A percentile compares a stretch with the other conserved stretches of the same genome.
Conservation (phyloP, 345 rosid species). For the Orychophragmus violaceus region DNA sequence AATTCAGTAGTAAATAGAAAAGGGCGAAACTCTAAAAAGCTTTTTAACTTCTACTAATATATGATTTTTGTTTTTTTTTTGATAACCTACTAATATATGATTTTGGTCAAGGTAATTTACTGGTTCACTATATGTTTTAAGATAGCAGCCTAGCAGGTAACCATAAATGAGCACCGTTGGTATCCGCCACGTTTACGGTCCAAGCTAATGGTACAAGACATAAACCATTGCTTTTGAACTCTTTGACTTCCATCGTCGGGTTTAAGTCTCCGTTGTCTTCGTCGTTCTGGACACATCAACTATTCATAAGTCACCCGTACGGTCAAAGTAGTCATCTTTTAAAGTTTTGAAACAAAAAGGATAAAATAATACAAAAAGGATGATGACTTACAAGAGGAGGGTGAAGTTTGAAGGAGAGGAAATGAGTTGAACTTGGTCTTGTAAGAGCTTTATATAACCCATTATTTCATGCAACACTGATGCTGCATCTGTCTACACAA, state of each 20-base stretch:
- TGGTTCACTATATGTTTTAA: background rate
- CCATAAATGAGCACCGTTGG: constrained; percentile 74
- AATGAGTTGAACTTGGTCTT: constrained; percentile 71
- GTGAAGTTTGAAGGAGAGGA: constrained; percentile 52
- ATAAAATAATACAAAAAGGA: background rate
- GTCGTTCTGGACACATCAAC: constrained; percentile 12
- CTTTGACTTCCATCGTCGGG: constrained; percentile 18
- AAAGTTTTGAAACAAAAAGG: background rate
- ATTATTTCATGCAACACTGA: constrained; percentile 80
- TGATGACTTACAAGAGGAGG: constrained; percentile 3
- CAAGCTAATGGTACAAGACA: constrained; percentile 56
- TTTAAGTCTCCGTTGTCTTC: background rate
- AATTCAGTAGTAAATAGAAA: too few relatives aligned
- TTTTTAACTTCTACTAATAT: too few relatives aligned
- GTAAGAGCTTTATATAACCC: constrained; percentile 79
- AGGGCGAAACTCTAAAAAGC: background rate
- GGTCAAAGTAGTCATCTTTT: background rate
- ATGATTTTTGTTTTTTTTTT: too few relatives aligned
- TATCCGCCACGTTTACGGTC: constrained; percentile 41
- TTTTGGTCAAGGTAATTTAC: background rate
- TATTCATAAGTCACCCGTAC: background rate
- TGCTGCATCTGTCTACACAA: constrained; percentile 35
- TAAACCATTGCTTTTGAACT: constrained; percentile 56
- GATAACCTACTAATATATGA: too few relatives aligned
- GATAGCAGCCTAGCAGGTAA: constrained; percentile 12